Evolutionary conservation across 495 filamentous ascomycete species (phyloP).

Genomic region (Daldinia bambusicola): DNA sequence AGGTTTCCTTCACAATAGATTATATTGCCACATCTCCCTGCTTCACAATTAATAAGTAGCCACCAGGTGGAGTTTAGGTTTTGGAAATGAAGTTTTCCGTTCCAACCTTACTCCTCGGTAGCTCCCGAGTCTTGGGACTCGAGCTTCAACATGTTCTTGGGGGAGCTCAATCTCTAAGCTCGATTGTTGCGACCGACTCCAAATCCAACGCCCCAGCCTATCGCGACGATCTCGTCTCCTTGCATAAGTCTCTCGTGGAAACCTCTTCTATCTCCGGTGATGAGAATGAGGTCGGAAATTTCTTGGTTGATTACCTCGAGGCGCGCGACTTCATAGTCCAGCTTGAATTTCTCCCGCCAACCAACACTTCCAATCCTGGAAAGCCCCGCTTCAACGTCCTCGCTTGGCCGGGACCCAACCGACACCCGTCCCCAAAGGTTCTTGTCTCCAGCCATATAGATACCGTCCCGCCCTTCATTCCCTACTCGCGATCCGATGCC

Average conservation of each 20-base stretch:
- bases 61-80: background rate
- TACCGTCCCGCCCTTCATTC: constrained; percentile 77
- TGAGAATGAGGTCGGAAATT: constrained; percentile 74
- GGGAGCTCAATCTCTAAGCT: constrained; percentile 6
- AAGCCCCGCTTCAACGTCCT: constrained; percentile 75
- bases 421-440: constrained; percentile 62
- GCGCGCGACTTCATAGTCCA: constrained; percentile 56
- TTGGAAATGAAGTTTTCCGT: constrained; percentile 31
- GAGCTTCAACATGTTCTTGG: constrained; percentile 25
- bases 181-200: constrained; percentile 8
- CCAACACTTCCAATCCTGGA: constrained; percentile 55
- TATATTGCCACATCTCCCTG: background rate
- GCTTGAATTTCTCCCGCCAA: constrained; percentile 71
- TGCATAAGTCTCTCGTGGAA: constrained; percentile 81
- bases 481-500: constrained; percentile 61
- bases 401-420: constrained; percentile 71
- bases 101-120: constrained; percentile 24
- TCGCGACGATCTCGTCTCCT: constrained; percentile 67
- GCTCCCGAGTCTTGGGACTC: constrained; percentile 27
- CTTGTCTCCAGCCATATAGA: constrained; percentile 82
- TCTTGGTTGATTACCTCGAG: constrained; percentile 72
- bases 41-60: background rate
- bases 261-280: constrained; percentile 79
- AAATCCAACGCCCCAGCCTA: constrained; percentile 46
- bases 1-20: background rate